Conservation (phyloP, 169 alveolate genomes). For the Eimeria necatrix region DNA sequence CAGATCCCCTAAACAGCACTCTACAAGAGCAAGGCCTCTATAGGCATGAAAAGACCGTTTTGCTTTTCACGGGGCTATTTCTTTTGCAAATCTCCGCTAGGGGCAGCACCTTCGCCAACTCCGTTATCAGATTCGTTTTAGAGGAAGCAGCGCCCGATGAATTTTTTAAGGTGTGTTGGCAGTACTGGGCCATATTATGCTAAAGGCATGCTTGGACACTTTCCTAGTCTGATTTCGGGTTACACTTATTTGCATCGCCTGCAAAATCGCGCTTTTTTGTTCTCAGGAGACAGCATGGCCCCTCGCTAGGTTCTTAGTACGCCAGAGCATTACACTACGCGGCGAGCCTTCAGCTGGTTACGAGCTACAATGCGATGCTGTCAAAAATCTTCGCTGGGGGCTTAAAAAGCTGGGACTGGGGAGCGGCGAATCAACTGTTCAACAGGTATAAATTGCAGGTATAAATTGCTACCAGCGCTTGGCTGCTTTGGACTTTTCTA, state of each 20-base stretch:
- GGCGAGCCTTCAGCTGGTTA: conserved; percentile 28
- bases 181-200: neutral
- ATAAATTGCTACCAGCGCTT: neutral
- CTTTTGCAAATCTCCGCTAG: conserved; percentile 23
- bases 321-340: neutral
- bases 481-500: neutral
- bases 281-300: conserved; percentile 70
- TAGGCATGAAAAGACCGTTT: conserved; percentile 20
- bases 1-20: neutral
- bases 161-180: conserved; percentile 3
- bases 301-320: conserved; percentile 35
- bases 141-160: conserved; percentile 37
- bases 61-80: conserved; percentile 55
- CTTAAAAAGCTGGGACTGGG: conserved; percentile 57
- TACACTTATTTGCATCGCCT: neutral
- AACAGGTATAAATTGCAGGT: conserved; percentile 33
- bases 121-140: conserved; percentile 12
- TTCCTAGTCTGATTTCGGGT: neutral
- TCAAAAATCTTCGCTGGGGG: conserved; percentile 45
- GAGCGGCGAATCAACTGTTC: conserved; percentile 27
- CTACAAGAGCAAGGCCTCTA: neutral
- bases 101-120: conserved; percentile 16
- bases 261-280: neutral
- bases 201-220: neutral
- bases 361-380: conserved; percentile 47